Conservation (phyloP, 768 basidiomycete species). For the Tubosaeta brunneosetosa region DNA sequence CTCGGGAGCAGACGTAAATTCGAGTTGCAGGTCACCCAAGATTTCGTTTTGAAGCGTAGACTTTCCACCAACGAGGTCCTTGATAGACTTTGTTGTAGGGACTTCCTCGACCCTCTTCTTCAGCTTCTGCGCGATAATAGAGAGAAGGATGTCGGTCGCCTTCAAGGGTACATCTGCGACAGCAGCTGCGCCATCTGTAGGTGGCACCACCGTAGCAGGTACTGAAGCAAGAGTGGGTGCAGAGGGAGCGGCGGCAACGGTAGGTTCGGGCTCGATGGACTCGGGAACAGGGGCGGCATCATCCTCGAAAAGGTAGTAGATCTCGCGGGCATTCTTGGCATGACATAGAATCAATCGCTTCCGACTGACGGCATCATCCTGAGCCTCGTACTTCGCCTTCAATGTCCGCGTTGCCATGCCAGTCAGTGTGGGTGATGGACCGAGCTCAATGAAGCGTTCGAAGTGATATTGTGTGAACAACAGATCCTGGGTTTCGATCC, state of each 20-base stretch:
- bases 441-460: constrained; percentile 92
- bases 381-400: constrained; percentile 88
- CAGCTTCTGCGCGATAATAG: constrained; percentile 94
- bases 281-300: constrained; percentile 40
- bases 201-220: constrained; percentile 40
- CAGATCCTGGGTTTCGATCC: constrained; percentile 98
- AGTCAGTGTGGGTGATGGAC: constrained; percentile 92
- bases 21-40: constrained; percentile 91
- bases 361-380: constrained; percentile 80
- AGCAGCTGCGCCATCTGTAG: constrained; percentile 60
- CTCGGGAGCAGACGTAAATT: constrained; percentile 93
- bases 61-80: constrained; percentile 97
- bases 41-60: constrained; percentile 99
- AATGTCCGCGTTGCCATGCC: constrained; percentile 91
- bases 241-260: constrained; percentile 37
- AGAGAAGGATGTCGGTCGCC: constrained; percentile 79
- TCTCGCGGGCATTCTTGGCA: constrained; percentile 93
- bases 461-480: constrained; percentile 84
- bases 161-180: constrained; percentile 92
- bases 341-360: constrained; percentile 84
- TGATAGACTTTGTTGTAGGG: constrained; percentile 89
- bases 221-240: constrained; percentile 39
- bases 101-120: constrained; percentile 93
- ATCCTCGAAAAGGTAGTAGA: constrained; percentile 97
- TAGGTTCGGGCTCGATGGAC: constrained; percentile 29